Evolutionary conservation across 768 basidiomycete genomes (phyloP).

Genomic region (Lentinula guzmanii): DNA sequence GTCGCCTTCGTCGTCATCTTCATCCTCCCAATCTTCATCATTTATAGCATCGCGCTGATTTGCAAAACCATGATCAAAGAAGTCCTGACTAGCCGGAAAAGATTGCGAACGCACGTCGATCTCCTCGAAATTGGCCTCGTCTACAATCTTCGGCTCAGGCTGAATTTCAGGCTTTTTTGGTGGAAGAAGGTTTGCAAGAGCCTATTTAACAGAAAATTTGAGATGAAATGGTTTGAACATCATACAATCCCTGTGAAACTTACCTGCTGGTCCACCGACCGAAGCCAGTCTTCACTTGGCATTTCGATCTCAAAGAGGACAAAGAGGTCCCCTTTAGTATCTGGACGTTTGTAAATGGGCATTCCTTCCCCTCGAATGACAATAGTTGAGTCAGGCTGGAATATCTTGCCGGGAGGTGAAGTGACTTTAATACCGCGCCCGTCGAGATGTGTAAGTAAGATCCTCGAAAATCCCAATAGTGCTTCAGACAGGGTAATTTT

Average conservation of each 20-base stretch:
- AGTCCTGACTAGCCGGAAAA: conserved; percentile 66
- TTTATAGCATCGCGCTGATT: conserved; percentile 60
- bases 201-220: conserved; percentile 30
- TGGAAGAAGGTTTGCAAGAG: conserved; percentile 61
- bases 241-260: conserved; percentile 4
- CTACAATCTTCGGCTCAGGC: conserved; percentile 65
- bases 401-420: conserved; percentile 69
- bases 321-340: conserved; percentile 75
- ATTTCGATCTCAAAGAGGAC: conserved; percentile 84
- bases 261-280: conserved; percentile 56
- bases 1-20: conserved; percentile 56
- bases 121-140: conserved; percentile 68
- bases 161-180: conserved; percentile 72
- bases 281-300: conserved; percentile 77
- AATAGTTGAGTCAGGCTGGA: conserved; percentile 70
- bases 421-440: conserved; percentile 83
- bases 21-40: conserved; percentile 68
- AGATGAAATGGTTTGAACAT: background rate
- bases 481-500: conserved; percentile 92
- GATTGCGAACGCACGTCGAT: conserved; percentile 78
- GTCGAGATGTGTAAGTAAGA: conserved; percentile 88
- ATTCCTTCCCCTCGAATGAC: conserved; percentile 83
- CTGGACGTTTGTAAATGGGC: conserved; percentile 65
- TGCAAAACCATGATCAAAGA: conserved; percentile 68
- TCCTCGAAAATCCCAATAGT: conserved; percentile 89